Conservation (phyloP, 2,329 filamentous ascomycete species). For the Colletotrichum chrysophilum region DNA sequence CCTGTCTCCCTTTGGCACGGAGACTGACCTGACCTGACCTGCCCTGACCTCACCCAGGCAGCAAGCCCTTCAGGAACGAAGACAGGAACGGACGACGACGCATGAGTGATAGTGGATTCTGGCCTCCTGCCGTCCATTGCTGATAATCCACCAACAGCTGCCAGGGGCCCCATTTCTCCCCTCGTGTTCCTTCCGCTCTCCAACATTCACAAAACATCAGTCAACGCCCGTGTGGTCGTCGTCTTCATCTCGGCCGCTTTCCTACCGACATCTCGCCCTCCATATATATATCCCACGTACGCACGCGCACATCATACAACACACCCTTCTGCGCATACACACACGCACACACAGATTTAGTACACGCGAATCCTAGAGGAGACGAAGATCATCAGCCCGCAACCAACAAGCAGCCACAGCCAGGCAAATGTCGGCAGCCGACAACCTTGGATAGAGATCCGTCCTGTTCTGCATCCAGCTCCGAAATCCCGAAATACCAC, state of each 20-base stretch:
- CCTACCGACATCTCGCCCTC: neutral
- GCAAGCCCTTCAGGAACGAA: neutral
- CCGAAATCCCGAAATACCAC: conserved; percentile 9
- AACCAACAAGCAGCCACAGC: neutral
- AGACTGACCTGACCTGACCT: neutral
- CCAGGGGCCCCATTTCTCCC: neutral
- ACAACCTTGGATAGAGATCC: neutral
- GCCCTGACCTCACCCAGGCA: neutral
- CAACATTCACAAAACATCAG: neutral
- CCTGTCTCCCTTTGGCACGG: neutral
- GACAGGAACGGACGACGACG: neutral
- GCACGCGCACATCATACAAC: neutral
- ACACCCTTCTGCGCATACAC: neutral
- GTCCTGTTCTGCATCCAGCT: neutral
- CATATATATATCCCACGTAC: neutral
- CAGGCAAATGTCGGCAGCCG: conserved; percentile 9
- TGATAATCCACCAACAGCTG: neutral
- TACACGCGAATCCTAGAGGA: neutral
- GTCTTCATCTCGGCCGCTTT: neutral
- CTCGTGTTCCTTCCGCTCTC: neutral
- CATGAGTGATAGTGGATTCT: neutral
- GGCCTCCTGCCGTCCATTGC: neutral
- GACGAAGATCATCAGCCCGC: neutral
- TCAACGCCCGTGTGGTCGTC: neutral
- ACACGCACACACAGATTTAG: neutral